Conservation (phyloP, 2,329 filamentous ascomycete species). For the Metarhizium humberi region DNA sequence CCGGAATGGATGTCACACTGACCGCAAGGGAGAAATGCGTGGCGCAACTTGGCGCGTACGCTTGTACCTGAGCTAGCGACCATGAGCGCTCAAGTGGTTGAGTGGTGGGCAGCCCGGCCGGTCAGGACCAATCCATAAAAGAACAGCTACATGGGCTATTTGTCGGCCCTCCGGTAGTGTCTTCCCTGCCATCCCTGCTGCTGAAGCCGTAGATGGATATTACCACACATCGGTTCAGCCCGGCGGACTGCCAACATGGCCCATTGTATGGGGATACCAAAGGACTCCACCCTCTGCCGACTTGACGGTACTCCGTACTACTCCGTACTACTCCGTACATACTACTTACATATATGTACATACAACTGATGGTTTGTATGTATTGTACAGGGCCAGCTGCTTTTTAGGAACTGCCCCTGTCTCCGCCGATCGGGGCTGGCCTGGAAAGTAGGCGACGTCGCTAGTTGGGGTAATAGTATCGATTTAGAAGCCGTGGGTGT, state of each 20-base stretch:
- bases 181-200: neutral
- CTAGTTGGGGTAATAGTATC: neutral
- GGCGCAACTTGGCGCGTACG: constrained; percentile 2
- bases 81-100: neutral
- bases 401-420: neutral
- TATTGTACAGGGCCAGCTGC: neutral
- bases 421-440: neutral
- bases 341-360: too few relatives aligned
- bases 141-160: neutral
- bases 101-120: neutral
- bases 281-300: too few relatives aligned
- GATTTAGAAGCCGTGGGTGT: neutral
- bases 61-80: constrained; percentile 3
- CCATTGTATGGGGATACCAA: too few relatives aligned
- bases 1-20: neutral
- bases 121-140: neutral
- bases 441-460: neutral
- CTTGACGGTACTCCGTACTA: too few relatives aligned
- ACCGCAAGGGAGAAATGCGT: neutral
- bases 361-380: neutral
- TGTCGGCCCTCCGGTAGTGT: neutral
- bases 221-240: too few relatives aligned
- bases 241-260: too few relatives aligned
- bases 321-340: too few relatives aligned
- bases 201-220: neutral